Percentiles rank a stretch among this genome's conserved stretches.
phyloP scores from a whole-genome alignment of 2,329 filamentous ascomycete species.

The Diaporthe amygdali region DNA sequence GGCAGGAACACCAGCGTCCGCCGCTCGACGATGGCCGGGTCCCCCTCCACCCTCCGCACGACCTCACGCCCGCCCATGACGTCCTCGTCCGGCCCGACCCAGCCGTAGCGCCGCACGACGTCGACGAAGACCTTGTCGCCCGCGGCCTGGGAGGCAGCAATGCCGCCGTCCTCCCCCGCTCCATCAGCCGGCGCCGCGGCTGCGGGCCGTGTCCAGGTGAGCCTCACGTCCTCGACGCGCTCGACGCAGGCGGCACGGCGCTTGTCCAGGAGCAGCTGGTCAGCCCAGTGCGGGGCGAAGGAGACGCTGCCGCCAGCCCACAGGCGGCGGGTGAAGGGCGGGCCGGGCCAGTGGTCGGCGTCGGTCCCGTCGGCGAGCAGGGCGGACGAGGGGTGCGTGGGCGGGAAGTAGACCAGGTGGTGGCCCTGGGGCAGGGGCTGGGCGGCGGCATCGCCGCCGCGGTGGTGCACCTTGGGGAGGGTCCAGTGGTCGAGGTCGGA shows the following conservation, averaged over 20 bases:
- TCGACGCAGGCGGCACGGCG: constrained; percentile 50
- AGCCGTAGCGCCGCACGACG: constrained; percentile 52
- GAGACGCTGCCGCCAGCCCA: constrained; percentile 83
- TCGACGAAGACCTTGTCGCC: constrained; percentile 58
- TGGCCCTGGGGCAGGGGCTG: constrained; percentile 67
- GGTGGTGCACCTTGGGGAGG: constrained; percentile 28
- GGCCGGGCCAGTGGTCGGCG: constrained; percentile 74
- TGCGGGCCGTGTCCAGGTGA: constrained; percentile 36
- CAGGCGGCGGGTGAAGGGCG: constrained; percentile 75
- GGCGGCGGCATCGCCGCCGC: neutral
- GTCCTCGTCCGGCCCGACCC: constrained; percentile 28
- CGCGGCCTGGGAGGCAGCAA: constrained; percentile 6
- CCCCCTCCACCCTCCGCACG: constrained; percentile 7
- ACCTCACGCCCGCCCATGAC: neutral
- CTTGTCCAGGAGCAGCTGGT: constrained; percentile 44
- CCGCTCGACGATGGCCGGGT: constrained; percentile 48
- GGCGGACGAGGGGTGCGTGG: constrained; percentile 62
- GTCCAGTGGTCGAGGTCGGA: constrained; percentile 36
- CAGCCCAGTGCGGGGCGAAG: constrained; percentile 47
- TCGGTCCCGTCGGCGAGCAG: constrained; percentile 88
- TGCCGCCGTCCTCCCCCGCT: constrained; percentile 28
- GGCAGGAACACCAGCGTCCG: constrained; percentile 60
- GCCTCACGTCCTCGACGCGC: constrained; percentile 44
- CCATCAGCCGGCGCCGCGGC: constrained; percentile 31
- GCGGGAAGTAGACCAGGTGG: constrained; percentile 88